Base-by-base conservation (phyloP, 768 basidiomycete species). In the Hericium coralloides region DNA sequence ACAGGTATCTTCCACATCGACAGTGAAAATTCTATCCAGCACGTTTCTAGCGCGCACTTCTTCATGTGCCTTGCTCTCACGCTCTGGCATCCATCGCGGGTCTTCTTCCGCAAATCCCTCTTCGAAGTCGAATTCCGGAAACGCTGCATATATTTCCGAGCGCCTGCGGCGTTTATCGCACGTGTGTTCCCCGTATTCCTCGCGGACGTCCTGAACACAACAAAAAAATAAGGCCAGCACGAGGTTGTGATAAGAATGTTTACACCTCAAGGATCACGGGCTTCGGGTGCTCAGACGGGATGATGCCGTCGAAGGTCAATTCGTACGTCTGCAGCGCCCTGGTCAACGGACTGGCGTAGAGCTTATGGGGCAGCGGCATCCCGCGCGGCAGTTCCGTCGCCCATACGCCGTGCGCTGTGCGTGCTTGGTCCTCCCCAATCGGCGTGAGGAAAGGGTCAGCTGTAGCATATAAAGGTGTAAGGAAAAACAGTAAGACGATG, bases 91-190 rank as follows among this genome's bases (percentile, higher is more conserved):
- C 60, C 57, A 63, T 15, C 56, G 12, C 10, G 54, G 38, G 25
- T 63, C 62, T 37, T 63, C 52, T 45, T 63, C 62, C 48, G 55
- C 55, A 23, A 63, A 61, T 12, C 57, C 62, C 15, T 63, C 62
- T 15, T 63, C 62, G 12, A 63, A 61, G 17, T 20, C 52, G 23
- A 56, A 54, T 14, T 41, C 20, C 20, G 62, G 60, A n/a, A 63
- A 63, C 10, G 58, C 62, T 10, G 26, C 20, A 3, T 53, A 37
- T 20, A 63, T 49, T 49, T 58, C 62, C 15, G 60, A 49, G 38
- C 52, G 55, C 12, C 52, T 58, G 31, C 55, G 55, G 23, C 62
- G 60, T 23, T 47, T 61, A 37, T 63, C 62, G 47, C 62, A 63
- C 22, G 36, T 49, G 53, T 61, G 60, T 55, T 49, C 55, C 4